Evolutionary conservation across 2,329 filamentous ascomycete genomes (phyloP).

Genomic region (Monilinia aucupariae): DNA sequence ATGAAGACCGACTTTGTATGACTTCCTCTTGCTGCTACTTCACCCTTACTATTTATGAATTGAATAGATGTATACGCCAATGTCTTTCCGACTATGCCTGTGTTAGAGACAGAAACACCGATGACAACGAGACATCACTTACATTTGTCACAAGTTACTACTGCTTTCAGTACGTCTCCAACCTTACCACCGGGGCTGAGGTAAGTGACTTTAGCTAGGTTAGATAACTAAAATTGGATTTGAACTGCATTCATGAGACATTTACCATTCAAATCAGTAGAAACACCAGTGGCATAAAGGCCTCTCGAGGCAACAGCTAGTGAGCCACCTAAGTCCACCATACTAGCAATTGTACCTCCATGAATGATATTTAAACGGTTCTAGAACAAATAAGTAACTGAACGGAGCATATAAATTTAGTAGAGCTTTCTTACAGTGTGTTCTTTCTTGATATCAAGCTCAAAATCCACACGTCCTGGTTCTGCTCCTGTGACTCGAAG

Average conservation of each 20-base stretch:
- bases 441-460: conserved; percentile 66
- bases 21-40: conserved; percentile 57
- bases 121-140: conserved; percentile 17
- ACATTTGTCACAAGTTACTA: conserved; percentile 59
- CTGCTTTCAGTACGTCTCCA: conserved; percentile 51
- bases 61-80: conserved; percentile 56
- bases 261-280: conserved; percentile 58
- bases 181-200: conserved; percentile 52
- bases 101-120: background rate
- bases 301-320: conserved; percentile 61
- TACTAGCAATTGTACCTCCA: conserved; percentile 71
- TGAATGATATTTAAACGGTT: conserved; percentile 73
- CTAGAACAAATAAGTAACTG: conserved; percentile 38
- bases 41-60: conserved; percentile 54
- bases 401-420: background rate
- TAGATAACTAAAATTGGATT: background rate
- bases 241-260: background rate
- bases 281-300: conserved; percentile 57
- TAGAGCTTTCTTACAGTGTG: conserved; percentile 56
- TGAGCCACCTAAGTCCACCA: conserved; percentile 63
- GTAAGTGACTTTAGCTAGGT: conserved; percentile 51
- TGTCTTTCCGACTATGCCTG: conserved; percentile 52
- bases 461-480: conserved; percentile 67
- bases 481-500: conserved; percentile 60
- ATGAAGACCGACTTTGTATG: conserved; percentile 53